A percentile compares a stretch with the other conserved stretches of the same genome.
Evolutionary conservation across 1,284 basidiomycete species (phyloP).

Genomic region (Entoloma clypeatum): DNA sequence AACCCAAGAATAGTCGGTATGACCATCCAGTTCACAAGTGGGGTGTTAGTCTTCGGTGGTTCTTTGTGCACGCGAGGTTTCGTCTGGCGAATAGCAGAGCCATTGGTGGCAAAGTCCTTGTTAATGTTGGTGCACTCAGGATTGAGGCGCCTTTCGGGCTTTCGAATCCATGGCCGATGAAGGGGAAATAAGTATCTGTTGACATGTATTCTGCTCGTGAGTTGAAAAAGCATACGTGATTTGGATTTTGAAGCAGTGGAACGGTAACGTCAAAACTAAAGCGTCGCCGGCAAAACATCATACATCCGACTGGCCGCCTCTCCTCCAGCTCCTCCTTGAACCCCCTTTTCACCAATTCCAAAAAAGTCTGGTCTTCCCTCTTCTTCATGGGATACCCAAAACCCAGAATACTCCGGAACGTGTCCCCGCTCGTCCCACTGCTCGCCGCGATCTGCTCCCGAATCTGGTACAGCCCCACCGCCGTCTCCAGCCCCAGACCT

Average conservation of each 20-base stretch:
- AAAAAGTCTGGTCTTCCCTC: slow-evolving; percentile 6
- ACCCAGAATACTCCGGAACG: neutral
- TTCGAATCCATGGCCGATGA: too few species aligned
- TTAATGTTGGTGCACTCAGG: too few species aligned
- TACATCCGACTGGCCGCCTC: slow-evolving; percentile 12
- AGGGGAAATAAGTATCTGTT: too few species aligned
- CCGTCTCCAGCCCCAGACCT: slow-evolving; percentile 7
- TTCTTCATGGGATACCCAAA: too few species aligned
- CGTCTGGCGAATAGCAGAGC: slow-evolving; percentile 12
- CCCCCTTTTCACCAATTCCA: slow-evolving; percentile 7
- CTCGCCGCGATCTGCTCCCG: slow-evolving; percentile 3
- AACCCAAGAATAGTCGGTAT: slow-evolving; percentile 43
- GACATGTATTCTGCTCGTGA: too few species aligned
- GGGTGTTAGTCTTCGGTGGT: slow-evolving; percentile 24
- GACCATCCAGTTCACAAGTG: slow-evolving; percentile 46
- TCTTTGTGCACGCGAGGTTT: slow-evolving; percentile 20
- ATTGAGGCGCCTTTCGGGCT: too few species aligned
- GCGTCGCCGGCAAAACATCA: slow-evolving; percentile 3
- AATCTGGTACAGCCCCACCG: slow-evolving; percentile 2
- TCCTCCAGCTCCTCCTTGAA: slow-evolving; percentile 11
- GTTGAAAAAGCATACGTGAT: too few species aligned
- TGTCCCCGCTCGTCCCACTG: neutral
- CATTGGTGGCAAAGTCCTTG: too few species aligned
- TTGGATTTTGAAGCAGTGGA: too few species aligned
- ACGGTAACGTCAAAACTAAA: too few species aligned